Base-by-base conservation (phyloP, 2,329 filamentous ascomycete species). In the Fonsecaea nubica region DNA sequence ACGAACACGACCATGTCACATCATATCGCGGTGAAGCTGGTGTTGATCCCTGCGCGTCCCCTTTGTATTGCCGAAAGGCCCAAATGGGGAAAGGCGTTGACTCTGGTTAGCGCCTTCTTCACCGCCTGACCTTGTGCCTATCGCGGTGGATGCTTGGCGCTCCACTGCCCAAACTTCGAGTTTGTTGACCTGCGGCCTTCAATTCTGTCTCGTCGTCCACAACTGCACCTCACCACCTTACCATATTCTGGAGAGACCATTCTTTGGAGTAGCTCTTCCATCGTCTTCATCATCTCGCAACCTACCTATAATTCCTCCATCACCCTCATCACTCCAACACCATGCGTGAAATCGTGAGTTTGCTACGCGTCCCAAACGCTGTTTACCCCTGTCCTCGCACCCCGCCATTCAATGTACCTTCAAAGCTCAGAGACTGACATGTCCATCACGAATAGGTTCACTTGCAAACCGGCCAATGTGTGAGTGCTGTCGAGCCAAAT, bases 401-500 rank as follows among this genome's bases (percentile, higher is more conserved):
- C 67, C 69, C 66, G 67, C 66, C 62, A 69, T 67, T n/a, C 62
- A 56, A 33, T 32, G 55, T 60, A 8, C 56, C 54, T 58, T 63
- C 10, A 57, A 38, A 63, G 76, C 18, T 57, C 18, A 76, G 18
- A 50, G 45, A 83, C 89, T 91, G 84, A 89, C 87, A 79, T 77
- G 82, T 81, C 77, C 78, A 76, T 74, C 73, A 72, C 73, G 62
- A 77, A 86, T 80, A 98, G 94, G 94, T 98, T 85, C 95, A 99
- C 85, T 93, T 99, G 78, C 95, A 99, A 87, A 99, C 95, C 88
- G 95, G 95, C 84, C 95, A 99, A 90, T 98, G 95, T 87, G 94
- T 97, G 89, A 85, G 89, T 87, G 69, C 62, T 45, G 48, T 65
- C 65, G 55, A 69, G 9, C 50, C 18, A 13, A 56, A 65, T 66